Evolutionary conservation across 495 filamentous ascomycete genomes (phyloP).

Genomic region (Penicillium coffeae): DNA sequence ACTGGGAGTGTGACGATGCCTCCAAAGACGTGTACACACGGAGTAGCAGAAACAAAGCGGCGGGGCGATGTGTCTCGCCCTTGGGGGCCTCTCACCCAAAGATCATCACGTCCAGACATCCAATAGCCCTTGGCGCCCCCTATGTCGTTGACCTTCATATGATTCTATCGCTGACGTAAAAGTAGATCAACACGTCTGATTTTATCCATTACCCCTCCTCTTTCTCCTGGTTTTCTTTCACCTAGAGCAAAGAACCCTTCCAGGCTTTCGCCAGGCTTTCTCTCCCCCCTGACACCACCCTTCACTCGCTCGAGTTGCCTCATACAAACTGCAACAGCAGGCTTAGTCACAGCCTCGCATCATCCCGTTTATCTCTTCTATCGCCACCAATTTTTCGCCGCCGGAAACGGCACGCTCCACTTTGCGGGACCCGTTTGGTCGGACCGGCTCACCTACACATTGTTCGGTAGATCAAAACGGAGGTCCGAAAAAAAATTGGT

Average conservation of each 20-base stretch:
- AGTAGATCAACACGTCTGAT: constrained; percentile 4
- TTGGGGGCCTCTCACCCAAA: not conserved
- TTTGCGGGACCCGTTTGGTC: constrained; percentile 24
- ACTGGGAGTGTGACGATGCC: constrained; percentile 4
- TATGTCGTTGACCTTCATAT: constrained; percentile 5
- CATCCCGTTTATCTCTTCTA: constrained; percentile 7
- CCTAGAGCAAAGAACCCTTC: too few relatives aligned
- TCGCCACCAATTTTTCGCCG: constrained; percentile 15
- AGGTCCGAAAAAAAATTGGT: constrained; percentile 13
- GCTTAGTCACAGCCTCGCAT: constrained; percentile 13
- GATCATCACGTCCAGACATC: not conserved
- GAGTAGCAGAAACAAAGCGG: not conserved
- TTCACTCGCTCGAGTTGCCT: not conserved
- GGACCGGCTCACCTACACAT: constrained; percentile 28
- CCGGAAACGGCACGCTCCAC: constrained; percentile 29
- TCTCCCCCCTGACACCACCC: not conserved
- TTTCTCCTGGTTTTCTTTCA: constrained; percentile 1
- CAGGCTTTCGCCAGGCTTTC: too few relatives aligned
- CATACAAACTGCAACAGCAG: too few relatives aligned
- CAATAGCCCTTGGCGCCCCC: not conserved
- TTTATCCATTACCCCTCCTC: not conserved
- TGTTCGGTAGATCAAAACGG: constrained; percentile 23
- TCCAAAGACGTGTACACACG: not conserved
- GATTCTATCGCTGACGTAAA: constrained; percentile 21
- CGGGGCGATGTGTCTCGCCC: not conserved